Conservation (phyloP, 2,329 filamentous ascomycete species). For the Ophiostoma novo-ulmi region DNA sequence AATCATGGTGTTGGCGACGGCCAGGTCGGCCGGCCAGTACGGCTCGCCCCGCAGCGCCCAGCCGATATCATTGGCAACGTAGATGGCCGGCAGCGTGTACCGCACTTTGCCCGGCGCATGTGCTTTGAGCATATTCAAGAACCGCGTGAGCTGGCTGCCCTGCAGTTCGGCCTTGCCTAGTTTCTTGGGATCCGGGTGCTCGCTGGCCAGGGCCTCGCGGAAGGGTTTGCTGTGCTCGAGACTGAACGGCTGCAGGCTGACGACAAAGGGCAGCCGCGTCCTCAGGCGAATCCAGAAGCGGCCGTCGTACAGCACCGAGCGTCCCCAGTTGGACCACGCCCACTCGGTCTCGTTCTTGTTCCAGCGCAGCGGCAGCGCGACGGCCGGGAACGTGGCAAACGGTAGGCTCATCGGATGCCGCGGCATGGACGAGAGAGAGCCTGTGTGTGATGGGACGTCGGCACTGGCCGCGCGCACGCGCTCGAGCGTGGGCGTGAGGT, state of each 20-base stretch:
- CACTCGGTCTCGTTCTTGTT: conserved; percentile 22
- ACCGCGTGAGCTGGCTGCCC: conserved; percentile 18
- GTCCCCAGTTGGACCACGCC: conserved; percentile 33
- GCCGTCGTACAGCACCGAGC: conserved; percentile 50
- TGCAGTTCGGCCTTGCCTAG: neutral
- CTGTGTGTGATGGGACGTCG: conserved; percentile 31
- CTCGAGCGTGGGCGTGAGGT: neutral
- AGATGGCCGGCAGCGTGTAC: conserved; percentile 52
- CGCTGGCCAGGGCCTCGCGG: conserved; percentile 38
- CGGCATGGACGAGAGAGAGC: conserved; percentile 5
- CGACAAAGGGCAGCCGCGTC: conserved; percentile 39
- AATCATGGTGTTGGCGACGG: neutral
- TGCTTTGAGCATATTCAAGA: conserved; percentile 43
- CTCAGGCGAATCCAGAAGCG: conserved; percentile 56
- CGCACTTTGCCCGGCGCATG: conserved; percentile 52
- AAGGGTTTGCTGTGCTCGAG: conserved; percentile 44
- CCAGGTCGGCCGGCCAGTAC: conserved; percentile 24
- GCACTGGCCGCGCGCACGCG: conserved; percentile 34
- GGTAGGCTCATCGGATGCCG: neutral
- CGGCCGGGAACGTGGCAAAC: conserved; percentile 25
- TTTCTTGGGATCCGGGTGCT: neutral
- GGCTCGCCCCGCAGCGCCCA: conserved; percentile 25
- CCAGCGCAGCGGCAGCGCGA: conserved; percentile 23
- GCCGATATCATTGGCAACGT: conserved; percentile 39
- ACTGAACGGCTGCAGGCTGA: conserved; percentile 45